Conservation (phyloP, 495 filamentous ascomycete genomes). For the Astrothelium subdiscretum region DNA sequence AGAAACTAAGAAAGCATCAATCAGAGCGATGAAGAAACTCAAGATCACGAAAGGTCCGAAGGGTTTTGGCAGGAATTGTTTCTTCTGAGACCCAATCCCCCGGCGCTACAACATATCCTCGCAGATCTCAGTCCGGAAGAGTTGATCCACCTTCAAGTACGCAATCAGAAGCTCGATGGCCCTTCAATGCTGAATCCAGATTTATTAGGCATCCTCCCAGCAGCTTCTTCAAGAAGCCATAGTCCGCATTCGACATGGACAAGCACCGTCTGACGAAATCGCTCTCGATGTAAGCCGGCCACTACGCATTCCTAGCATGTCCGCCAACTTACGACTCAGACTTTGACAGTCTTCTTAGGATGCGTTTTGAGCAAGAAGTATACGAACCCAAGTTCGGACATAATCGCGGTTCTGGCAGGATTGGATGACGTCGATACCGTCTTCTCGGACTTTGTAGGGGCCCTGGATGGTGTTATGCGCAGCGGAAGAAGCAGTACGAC, state of each 20-base stretch:
- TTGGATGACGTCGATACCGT: constrained; percentile 75
- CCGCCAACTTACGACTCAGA: constrained; percentile 48
- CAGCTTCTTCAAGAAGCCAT: constrained; percentile 67
- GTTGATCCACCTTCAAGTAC: constrained; percentile 59
- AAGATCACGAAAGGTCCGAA: constrained; percentile 58
- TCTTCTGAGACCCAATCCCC: constrained; percentile 64
- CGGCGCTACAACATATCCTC: constrained; percentile 53
- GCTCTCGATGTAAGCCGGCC: constrained; percentile 69
- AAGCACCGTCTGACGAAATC: constrained; percentile 54
- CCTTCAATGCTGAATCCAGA: neutral
- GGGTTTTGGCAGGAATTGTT: constrained; percentile 98
- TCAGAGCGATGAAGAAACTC: constrained; percentile 37
- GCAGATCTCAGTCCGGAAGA: constrained; percentile 59
- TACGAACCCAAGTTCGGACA: constrained; percentile 90
- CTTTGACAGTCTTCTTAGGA: constrained; percentile 77
- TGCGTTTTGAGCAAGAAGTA: constrained; percentile 77
- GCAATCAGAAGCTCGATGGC: neutral
- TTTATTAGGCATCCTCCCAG: constrained; percentile 30
- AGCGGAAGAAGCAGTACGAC: constrained; percentile 59
- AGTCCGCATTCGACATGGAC: constrained; percentile 51
- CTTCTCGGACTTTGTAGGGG: constrained; percentile 77
- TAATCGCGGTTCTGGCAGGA: constrained; percentile 79
- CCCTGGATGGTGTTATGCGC: constrained; percentile 69
- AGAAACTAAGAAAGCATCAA: neutral
- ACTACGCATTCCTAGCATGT: neutral